Evolutionary conservation across 2,329 filamentous ascomycete species (phyloP).

Genomic region (Fusarium sp.): DNA sequence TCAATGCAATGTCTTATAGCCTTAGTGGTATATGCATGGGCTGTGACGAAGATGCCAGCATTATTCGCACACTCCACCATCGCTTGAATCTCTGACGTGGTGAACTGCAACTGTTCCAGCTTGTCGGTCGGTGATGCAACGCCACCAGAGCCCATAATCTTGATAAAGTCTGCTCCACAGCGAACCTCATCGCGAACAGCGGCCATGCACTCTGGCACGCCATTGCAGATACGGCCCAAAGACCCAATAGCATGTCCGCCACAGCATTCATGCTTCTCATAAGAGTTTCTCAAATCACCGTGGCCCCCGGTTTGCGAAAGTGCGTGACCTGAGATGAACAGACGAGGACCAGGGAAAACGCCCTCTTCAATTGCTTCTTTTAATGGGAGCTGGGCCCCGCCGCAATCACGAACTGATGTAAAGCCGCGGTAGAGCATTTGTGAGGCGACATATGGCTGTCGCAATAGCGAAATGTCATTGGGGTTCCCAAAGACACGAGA

Average conservation of each 20-base stretch:
- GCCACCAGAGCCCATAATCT: background rate
- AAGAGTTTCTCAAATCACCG: slow-evolving; percentile 57
- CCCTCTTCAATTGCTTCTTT: slow-evolving; percentile 64
- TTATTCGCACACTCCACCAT: background rate
- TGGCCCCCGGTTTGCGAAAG: slow-evolving; percentile 68
- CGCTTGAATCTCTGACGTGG: background rate
- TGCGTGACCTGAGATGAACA: slow-evolving; percentile 63
- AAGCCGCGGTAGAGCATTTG: background rate
- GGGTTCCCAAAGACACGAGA: slow-evolving; percentile 43
- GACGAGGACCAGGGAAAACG: slow-evolving; percentile 59
- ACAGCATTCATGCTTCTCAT: slow-evolving; percentile 54
- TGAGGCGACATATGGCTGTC: slow-evolving; percentile 49
- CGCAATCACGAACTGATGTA: background rate
- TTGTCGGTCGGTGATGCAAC: background rate
- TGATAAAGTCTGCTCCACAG: background rate
- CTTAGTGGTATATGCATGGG: slow-evolving; percentile 39
- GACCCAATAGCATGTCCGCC: slow-evolving; percentile 44
- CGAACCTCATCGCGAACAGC: background rate
- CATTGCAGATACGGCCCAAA: slow-evolving; percentile 47
- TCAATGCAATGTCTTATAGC: slow-evolving; percentile 60
- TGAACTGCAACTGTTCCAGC: background rate
- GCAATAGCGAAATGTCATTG: slow-evolving; percentile 49
- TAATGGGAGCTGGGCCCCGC: slow-evolving; percentile 56
- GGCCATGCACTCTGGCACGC: background rate
- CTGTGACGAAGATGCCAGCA: background rate